Base-by-base conservation (phyloP, 176 grass and related monocot genomes). In the Areca catechu region DNA sequence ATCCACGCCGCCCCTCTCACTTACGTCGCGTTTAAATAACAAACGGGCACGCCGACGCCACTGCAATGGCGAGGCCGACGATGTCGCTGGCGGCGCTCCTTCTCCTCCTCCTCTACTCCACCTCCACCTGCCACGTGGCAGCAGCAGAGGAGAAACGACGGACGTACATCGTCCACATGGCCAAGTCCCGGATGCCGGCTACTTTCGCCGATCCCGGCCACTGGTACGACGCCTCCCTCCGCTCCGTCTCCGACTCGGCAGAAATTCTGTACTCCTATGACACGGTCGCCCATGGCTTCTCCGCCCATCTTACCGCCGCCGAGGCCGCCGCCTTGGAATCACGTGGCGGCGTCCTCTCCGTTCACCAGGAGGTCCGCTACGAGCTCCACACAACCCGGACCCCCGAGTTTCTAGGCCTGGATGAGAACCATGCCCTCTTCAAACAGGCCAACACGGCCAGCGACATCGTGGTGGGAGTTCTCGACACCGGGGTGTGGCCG, bases 401-500 rank as follows among this genome's bases (percentile, higher is more conserved):
- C 4, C 84, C 83, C 16, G 75, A 88, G 76, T 97, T 97, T 58
- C 24, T 97, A 18, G 87, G 87, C 0, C 65, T 97, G 15, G 83
- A 85, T 28, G 4, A 74, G 65, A 61, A 25, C 55, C 67, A 80
- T 53, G 76, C 67, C 50, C 50, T 76, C 22, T 66, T 69, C 54
- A 80, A 78, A 24, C 61, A 86, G 70, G 81, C 81, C 16, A 60
- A 63, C 69, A 72, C 81, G 10, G 66, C 28, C 16, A 69, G 54
- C 49, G 83, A 97, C 55, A 76, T 97, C 65, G 63, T 91, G 56
- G 70, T 97, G 28, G 93, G 93, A 4, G 83, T 97, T 54, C 70
- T 97, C 4, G 93, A 97, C 72, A 92, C 87, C 10, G 92, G 93
- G 51, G 93, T 88, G 9, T 97, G 93, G 87, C 93, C 93, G 3